phyloP scores from a whole-genome alignment of 495 filamentous ascomycete species.

The Aspergillus saccharolyticus region DNA sequence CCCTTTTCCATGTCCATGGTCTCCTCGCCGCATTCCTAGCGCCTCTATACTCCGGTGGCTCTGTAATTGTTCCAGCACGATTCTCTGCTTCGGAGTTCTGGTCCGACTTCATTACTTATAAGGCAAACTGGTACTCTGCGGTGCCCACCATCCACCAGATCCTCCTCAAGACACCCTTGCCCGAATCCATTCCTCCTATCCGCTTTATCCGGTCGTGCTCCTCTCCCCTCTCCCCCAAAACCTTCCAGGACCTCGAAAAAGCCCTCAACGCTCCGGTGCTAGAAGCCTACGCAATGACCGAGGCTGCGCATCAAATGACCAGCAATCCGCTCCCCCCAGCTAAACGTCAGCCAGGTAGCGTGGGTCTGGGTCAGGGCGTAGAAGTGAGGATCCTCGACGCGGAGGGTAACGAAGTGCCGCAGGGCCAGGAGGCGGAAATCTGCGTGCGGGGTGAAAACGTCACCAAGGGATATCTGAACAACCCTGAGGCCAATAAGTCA shows the following conservation, averaged over 20 bases:
- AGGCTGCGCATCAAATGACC: conserved; percentile 86
- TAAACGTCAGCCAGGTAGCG: conserved; percentile 70
- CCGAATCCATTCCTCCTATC: conserved; percentile 61
- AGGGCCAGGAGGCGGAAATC: conserved; percentile 69
- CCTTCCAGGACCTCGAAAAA: conserved; percentile 68
- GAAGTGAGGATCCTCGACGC: conserved; percentile 71
- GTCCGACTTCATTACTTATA: conserved; percentile 60
- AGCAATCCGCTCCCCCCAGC: conserved; percentile 74
- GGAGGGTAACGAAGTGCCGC: conserved; percentile 54
- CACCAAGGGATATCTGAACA: conserved; percentile 78
- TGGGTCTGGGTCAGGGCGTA: conserved; percentile 75
- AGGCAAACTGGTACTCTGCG: conserved; percentile 86
- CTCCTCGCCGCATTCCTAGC: conserved; percentile 74
- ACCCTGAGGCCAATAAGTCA: conserved; percentile 61
- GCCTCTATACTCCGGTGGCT: conserved; percentile 65
- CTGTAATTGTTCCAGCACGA: conserved; percentile 64
- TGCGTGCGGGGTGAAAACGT: conserved; percentile 76
- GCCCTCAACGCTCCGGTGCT: conserved; percentile 72
- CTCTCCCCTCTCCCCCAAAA: conserved; percentile 70
- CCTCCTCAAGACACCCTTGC: conserved; percentile 63
- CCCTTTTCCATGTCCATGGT: conserved; percentile 84
- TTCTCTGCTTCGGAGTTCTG: conserved; percentile 86
- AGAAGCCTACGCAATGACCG: conserved; percentile 90
- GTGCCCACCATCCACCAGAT: conserved; percentile 89
- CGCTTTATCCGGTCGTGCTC: conserved; percentile 87